Evolutionary conservation across 2,329 filamentous ascomycete species (phyloP).

Genomic region (Alternaria angustiovoidea): DNA sequence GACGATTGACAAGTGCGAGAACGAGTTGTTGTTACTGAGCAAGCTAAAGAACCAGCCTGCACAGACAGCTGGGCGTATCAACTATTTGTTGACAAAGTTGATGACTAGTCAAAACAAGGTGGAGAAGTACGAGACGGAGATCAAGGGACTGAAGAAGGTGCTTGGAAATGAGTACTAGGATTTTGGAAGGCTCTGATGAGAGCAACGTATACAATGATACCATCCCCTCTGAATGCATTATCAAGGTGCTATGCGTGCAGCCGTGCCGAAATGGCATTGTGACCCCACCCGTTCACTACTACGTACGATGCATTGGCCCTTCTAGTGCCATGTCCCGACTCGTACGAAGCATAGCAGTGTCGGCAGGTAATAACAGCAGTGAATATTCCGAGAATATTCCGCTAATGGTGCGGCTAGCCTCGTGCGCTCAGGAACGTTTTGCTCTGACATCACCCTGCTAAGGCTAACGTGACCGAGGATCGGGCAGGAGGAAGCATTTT

Average conservation of each 20-base stretch:
- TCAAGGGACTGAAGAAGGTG: slow-evolving; percentile 74
- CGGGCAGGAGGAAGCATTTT: slow-evolving; percentile 23
- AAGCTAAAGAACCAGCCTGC: slow-evolving; percentile 73
- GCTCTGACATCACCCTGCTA: slow-evolving; percentile 15
- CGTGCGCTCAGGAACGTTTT: background rate
- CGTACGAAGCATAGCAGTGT: background rate
- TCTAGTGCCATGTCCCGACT: background rate
- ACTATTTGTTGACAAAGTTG: slow-evolving; percentile 78
- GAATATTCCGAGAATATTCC: background rate
- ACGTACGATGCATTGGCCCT: background rate
- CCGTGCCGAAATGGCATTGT: background rate
- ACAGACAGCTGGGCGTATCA: slow-evolving; percentile 71
- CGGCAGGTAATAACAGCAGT: background rate
- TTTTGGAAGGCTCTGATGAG: background rate
- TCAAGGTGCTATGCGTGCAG: background rate
- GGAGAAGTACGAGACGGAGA: slow-evolving; percentile 75
- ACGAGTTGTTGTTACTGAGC: slow-evolving; percentile 76
- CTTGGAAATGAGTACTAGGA: slow-evolving; percentile 61
- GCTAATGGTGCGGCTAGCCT: slow-evolving; percentile 2
- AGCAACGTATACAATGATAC: slow-evolving; percentile 5
- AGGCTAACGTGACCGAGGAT: slow-evolving; percentile 16
- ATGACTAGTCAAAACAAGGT: slow-evolving; percentile 78
- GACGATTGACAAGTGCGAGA: slow-evolving; percentile 79
- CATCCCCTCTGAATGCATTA: slow-evolving; percentile 7
- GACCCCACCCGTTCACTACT: slow-evolving; percentile 1